Base-by-base conservation (phyloP, 805 yeast genomes). In the Teunomyces panamensis region DNA sequence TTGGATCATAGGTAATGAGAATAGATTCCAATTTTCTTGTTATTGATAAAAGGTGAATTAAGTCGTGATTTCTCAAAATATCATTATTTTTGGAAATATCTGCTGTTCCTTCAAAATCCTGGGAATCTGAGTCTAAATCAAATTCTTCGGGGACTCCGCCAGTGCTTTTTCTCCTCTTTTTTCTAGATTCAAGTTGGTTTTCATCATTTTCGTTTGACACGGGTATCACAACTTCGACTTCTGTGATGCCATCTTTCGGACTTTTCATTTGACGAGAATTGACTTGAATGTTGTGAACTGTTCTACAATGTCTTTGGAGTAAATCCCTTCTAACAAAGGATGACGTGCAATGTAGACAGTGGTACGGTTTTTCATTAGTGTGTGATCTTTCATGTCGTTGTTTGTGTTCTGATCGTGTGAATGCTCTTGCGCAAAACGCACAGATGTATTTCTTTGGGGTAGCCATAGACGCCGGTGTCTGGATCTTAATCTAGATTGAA, bases 361-460 rank as follows among this genome's bases (percentile, higher is more conserved):
- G 81, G 67, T 85, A 87, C 0, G 95, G 95, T 52, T 89, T 90
- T 67, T 91, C 97, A 64, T 91, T 89, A 8, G 99, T 92, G 64
- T 92, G 99, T 0, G 95, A 85, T 35, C 97, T 74, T 58, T 90
- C 95, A 62, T 92, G 99, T 49, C 99, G 83, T 65, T 88, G 90
- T 60, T 94, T 75, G 67, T 92, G 99, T 65, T 92, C 99, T 39
- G 89, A 76, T 47, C 99, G 78, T 1, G 97, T 98, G 77, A 94
- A 94, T 1, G 96, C 96, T 52, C 91, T 73, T 29, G 90, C 87
- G 57, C 96, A 87, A 60, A 80, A 87, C 5, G 87, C 81, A 67
- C 96, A 87, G 34, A 85, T 78, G 64, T 86, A 87, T 56, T 86
- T 81, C 55, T 85, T 77, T 56, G 78, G 84, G 34, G 84, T 69